Percentiles rank a stretch among this genome's conserved stretches.
These are phyloP conservation scores for Royoungia palumana DNA, from an alignment of 768 basidiomycete genomes.

Conservation along the genomic window DNA sequence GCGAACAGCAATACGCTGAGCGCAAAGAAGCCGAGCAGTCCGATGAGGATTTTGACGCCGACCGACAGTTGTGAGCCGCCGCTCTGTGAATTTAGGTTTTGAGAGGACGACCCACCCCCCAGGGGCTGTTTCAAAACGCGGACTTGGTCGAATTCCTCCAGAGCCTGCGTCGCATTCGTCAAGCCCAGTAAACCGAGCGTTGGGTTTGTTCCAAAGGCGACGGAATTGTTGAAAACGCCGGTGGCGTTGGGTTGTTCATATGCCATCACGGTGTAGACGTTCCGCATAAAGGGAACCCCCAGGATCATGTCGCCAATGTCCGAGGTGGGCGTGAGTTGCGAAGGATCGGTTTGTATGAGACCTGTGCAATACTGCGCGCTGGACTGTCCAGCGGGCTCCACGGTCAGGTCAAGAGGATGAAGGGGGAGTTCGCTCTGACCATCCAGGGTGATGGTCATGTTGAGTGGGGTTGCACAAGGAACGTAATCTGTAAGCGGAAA, in stretches of 20 bases:
- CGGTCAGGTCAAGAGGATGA: conserved; percentile 74
- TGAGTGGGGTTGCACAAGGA: conserved; percentile 66
- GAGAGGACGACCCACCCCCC: conserved; percentile 13
- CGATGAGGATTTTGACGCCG: conserved; percentile 62
- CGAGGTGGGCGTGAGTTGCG: conserved; percentile 35
- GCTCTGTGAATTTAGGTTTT: conserved; percentile 4
- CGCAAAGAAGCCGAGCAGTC: conserved; percentile 55
- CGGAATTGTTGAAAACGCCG: conserved; percentile 42
- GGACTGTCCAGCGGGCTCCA: conserved; percentile 42
- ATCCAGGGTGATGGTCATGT: conserved; percentile 66
- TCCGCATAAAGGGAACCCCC: conserved; percentile 75
- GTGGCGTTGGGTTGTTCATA: conserved; percentile 47
- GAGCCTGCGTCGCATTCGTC: conserved; percentile 57
- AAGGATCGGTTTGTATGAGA: conserved; percentile 58
- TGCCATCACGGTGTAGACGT: conserved; percentile 74
- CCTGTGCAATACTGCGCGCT: conserved; percentile 53
- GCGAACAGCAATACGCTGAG: conserved; percentile 54
- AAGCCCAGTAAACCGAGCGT: conserved; percentile 60
- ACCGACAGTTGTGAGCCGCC: conserved; percentile 45
- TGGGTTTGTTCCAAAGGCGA: conserved; percentile 30
- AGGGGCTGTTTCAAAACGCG: conserved; percentile 65
- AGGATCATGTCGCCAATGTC: conserved; percentile 67
- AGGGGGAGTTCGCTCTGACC: conserved; percentile 53
- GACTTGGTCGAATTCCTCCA: conserved; percentile 67
- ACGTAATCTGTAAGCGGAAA: conserved; percentile 55